Evolutionary conservation across 148 eudicot genomes (phyloP), one percentile per base, ranked within the genome.

Genomic region (Rhododendron williamsianum): DNA sequence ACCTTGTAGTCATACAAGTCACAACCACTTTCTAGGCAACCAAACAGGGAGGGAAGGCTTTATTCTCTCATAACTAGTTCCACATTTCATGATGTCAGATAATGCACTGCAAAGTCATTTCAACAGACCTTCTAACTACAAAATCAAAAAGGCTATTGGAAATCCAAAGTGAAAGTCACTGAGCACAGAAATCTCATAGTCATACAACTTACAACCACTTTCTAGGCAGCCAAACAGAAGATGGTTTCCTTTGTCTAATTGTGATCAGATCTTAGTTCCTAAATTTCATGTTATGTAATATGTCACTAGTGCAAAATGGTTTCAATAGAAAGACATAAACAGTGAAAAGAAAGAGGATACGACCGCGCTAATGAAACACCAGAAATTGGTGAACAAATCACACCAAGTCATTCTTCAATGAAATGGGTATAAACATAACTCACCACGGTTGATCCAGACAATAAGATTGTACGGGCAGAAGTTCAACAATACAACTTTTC

Each of bases 151-250:
- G 41, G 36, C 18, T 0, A 15, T 12, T 33, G 30, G 3, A 38
- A 38, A 35, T 41, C 71, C 71, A 65, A 65, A 65, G 30, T 65
- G 27, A n/a, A n/a, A 65, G 13, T 65, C 71, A n/a, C 27, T 65
- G 30, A 65, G 71, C 71, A 65, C 71, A 71, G 41, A 83, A 69
- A 45, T 71, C 30, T 18, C 49, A 10, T 1, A 83, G 79, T 72
- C 67, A 30, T 83, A 4, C 38, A 19, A 73, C 35, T 51, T 52
- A 15, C 69, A 83, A 83, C 77, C 43, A 51, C 79, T 60, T 83
- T 51, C 85, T 84, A n/a, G 80, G 85, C 85, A 51, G 36, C 85
- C 81, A 84, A 52, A 73, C 81, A 67, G 76, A 82, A 23, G 36
- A 82, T 65, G 56, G 6, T 45, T 67, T 82, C 71, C 56, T 81